A percentile compares a stretch with the other conserved stretches of the same genome.
Evolutionary conservation across 1,139 yeast species (phyloP).

Genomic region (Pneumocystis canis): DNA sequence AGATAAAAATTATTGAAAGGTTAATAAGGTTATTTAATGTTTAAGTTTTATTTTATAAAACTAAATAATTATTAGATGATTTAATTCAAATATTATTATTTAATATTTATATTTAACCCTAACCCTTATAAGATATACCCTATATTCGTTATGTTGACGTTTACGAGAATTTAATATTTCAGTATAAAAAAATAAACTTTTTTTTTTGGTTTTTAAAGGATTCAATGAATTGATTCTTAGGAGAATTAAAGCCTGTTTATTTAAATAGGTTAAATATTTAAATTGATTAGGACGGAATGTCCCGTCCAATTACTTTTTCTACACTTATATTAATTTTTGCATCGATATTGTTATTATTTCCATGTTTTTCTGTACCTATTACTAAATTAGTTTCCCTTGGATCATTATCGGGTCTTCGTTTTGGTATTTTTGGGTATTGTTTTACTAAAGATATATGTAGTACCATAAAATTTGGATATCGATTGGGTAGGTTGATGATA

Average conservation of each 20-base stretch:
- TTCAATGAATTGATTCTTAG: background rate
- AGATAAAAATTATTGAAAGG: too few relatives aligned
- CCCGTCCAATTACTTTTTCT: constrained; percentile 28
- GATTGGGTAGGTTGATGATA: constrained; percentile 16
- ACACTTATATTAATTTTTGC: constrained; percentile 32
- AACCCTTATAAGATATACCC: too few relatives aligned
- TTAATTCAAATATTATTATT: too few relatives aligned
- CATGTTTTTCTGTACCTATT: constrained; percentile 50
- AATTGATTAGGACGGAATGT: background rate
- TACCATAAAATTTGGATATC: constrained; percentile 39
- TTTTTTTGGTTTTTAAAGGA: too few relatives aligned
- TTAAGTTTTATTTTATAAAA: too few relatives aligned
- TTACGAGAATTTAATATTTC: too few relatives aligned
- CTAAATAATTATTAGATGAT: too few relatives aligned
- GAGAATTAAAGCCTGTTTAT: background rate
- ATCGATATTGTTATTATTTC: constrained; percentile 38
- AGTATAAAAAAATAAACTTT: too few relatives aligned
- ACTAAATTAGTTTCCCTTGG: constrained; percentile 38
- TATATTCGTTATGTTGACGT: too few relatives aligned
- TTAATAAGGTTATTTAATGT: too few relatives aligned
- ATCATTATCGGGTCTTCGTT: constrained; percentile 37
- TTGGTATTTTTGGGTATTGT: constrained; percentile 85
- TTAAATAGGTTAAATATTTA: background rate
- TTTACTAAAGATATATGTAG: constrained; percentile 31
- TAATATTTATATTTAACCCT: too few relatives aligned